Base-by-base conservation (phyloP, 306 rosid species). In the Dalbergia cochinchinensis region DNA sequence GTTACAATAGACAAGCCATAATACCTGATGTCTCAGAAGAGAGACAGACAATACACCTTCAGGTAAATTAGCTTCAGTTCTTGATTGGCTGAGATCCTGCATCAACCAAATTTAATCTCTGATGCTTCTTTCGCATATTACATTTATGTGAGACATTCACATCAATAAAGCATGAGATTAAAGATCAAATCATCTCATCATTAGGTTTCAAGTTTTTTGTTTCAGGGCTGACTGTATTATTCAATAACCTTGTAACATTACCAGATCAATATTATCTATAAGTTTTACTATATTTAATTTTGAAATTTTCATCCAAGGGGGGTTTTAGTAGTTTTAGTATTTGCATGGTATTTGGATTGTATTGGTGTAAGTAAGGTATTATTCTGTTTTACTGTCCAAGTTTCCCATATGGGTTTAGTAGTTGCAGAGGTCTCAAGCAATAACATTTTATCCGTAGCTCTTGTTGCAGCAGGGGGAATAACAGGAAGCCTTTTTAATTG, bases 11-110 rank as follows among this genome's bases (percentile, higher is more conserved):
- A 73, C 76, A 81, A 67, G 74, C 48, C 70, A 77, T 69, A 51
- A 79, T 74, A 95, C 99, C 99, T 95, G 99, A 86, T 93, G 99
- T 75, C 97, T 90, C 71, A 95, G 71, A 85, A 95, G 98, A 74
- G 94, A 80, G 78, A 95, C 98, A 37, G 98, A 91, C 84, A 95
- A 69, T 73, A 90, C 82, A 64, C 98, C 98, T 58, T 89, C 89
- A n/a, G 96, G 96, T 79, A 95, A 75, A 72, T 37, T 78, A 63
- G 82, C 83, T 86, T 95, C 99, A 20, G 74, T 45, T 88, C 87
- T 91, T 69, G 91, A 95, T 80, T 89, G 98, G 83, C 89, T 90
- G 62, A 95, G 90, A 81, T 95, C 98, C 99, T 95, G 92, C 83
- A 69, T 69, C 34, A 88, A 82, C 62, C 86, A 87, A 85, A 83